Evolutionary conservation across 371 early-diverging fungal species (phyloP), one percentile per base, ranked within the genome.

Genomic region (Mucor sp.): DNA sequence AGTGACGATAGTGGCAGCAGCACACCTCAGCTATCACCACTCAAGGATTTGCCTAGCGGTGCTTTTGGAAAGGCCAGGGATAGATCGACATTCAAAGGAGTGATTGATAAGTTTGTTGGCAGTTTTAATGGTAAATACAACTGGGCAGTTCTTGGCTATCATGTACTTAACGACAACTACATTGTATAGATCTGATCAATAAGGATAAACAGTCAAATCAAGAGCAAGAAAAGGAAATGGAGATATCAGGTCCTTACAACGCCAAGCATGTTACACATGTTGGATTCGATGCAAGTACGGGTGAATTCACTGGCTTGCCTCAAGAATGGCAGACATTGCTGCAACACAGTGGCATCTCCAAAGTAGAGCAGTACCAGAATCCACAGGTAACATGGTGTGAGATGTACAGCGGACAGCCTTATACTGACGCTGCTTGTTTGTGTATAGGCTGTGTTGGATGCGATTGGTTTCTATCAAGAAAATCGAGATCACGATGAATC

Each of bases 201-300:
- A 87, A 87, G 65, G 80, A 79, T 47, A 77, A 74, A 61, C 75
- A 79, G 30, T 62, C 74, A 9, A 79, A 70, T 48, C 60, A 67
- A 43, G 73, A 72, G 19, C 70, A 77, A 58, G 81, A 80, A 70
- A 92, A 91, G 71, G 92, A 91, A 72, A 87, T 92, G 70, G 95
- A 93, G 74, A 98, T 98, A 63, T 97, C 97, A 6, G 90, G 93
- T 14, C 99, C 99, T 14, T 98, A 95, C 79, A 97, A 97, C 75
- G 94, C 97, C 14, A 92, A 95, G 41, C 99, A 98, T 78, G 85
- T 97, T 65, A 96, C 96, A 14, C 99, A 96, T 73, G 96, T 95
- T 68, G 97, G 97, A 7, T 95, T 93, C 76, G 91, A 95, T 81
- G 84, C 90, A 23, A 90, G 91, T 50, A 94, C 97, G n/a, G 96